Base-by-base conservation (phyloP, 2,329 filamentous ascomycete genomes). In the Fusarium acutatum region DNA sequence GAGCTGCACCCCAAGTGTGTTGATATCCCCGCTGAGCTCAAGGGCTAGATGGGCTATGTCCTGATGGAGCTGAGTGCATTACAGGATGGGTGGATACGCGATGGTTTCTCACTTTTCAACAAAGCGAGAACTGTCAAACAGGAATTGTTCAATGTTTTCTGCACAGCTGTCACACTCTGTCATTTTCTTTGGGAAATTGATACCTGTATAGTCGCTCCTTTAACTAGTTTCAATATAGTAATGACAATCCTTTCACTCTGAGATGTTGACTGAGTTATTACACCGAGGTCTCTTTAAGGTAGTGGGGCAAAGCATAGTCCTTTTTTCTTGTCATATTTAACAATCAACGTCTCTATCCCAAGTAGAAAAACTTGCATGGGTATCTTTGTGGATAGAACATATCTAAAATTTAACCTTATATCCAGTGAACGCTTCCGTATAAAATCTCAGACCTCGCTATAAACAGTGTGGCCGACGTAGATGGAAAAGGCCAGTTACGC, bases 1-100 rank as follows among this genome's bases (percentile, higher is more conserved):
- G 57, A 60, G 35, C 20, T 60, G 44, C 57, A 60, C 35, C 57
- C 57, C 28, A 53, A 60, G 57, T 60, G 57, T 22, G 43, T 60
- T 37, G 57, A 60, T 18, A 60, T 60, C 22, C 44, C 57, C 9
- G 13, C 44, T 28, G 44, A 60, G 44, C 57, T 60, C 6, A 52
- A 60, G n/a, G 50, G 24, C 1, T 53, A 38, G 10, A 28, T 37
- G 14, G 14, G 10, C 4, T 8, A 17, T 53, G 13, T 13, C 30
- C 17, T 18, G 47, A 34, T 34, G 8, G n/a, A 34, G n/a, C n/a
- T 50, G 30, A 15, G 12, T 34, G 47, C 17, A 34, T 50, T 34
- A 22, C 5, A 50, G 30, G 22, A n/a, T 3, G 30, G 47, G 30
- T 24, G 17, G 47, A 35, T 15, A 52, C 17, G 17, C 12, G 47